Evolutionary conservation across 345 rosid genomes (phyloP).

Genomic region (Triadica sebifera): DNA sequence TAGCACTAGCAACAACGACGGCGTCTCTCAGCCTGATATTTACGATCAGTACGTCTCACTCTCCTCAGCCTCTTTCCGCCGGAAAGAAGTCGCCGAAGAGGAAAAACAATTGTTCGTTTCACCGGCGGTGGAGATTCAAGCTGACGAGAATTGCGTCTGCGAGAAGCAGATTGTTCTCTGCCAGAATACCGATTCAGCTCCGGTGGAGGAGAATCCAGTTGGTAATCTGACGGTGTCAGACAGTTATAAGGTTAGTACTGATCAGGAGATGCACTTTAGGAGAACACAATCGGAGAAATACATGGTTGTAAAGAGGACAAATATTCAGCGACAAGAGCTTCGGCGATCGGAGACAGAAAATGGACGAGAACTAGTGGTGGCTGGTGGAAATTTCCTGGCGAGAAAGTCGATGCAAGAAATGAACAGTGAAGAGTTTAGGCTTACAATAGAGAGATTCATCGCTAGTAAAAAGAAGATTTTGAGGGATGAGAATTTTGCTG

Average conservation of each 20-base stretch:
- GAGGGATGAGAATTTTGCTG: slow-evolving; percentile 34
- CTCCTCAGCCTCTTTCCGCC: slow-evolving; percentile 9
- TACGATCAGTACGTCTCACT: slow-evolving; percentile 40
- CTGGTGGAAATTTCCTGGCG: slow-evolving; percentile 2
- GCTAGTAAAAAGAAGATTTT: slow-evolving; percentile 42
- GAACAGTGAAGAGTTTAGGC: slow-evolving; percentile 57
- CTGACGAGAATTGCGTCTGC: background rate
- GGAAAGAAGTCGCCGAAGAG: slow-evolving; percentile 16
- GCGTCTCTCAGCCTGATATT: slow-evolving; percentile 20
- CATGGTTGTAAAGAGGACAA: background rate
- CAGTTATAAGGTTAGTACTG: background rate
- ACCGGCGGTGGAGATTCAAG: background rate
- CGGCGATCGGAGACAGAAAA: slow-evolving; percentile 39
- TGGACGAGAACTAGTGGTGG: slow-evolving; percentile 11
- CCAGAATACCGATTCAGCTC: background rate
- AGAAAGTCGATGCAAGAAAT: slow-evolving; percentile 48
- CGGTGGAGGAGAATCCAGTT: background rate
- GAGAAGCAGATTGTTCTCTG: slow-evolving; percentile 22
- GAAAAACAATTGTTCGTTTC: slow-evolving; percentile 1
- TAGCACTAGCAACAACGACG: background rate
- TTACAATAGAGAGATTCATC: slow-evolving; percentile 50
- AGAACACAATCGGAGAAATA: slow-evolving; percentile 25
- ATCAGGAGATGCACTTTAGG: slow-evolving; percentile 16
- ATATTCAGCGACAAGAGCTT: slow-evolving; percentile 12
- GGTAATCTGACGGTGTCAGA: background rate